Base-by-base conservation (phyloP, 108 stramenopile genomes). In the Nannochloropsis salina region DNA sequence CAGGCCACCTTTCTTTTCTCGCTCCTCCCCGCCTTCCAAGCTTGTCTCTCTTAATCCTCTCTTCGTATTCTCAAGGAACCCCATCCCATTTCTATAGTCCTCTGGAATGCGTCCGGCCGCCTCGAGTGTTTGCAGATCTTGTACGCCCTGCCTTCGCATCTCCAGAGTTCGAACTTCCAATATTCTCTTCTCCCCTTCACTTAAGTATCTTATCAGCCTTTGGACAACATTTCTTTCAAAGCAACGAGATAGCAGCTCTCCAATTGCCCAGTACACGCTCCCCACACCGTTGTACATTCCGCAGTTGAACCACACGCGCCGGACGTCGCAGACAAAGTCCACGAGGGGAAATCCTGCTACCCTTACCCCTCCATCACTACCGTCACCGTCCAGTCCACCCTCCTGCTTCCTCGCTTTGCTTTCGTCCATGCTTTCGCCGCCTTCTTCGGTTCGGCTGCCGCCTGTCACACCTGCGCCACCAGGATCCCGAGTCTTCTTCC, bases 281-380 rank as follows among this genome's bases (percentile, higher is more conserved):
- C n/a, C n/a, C 61, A n/a, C n/a, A n/a, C 61, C n/a, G 61, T 74
- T 74, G 61, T n/a, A 74, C 61, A 74, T 6, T 3, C 61, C 61
- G n/a, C 61, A 74, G 61, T 74, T 74, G 61, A 74, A 74, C 61
- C 61, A 74, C 61, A 74, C 61, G 15, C 61, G 61, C 61, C 61
- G 61, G 20, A 74, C 61, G n/a, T 74, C 61, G 61, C 61, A n/a
- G 20, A 74, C 61, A 6, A 74, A 74, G n/a, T 74, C 61, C 8
- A 74, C 61, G 20, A 74, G n/a, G 20, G 61, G 61, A 74, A 74
- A 74, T 6, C n/a, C 31, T 31, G 31, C 31, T 31, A 31, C 31
- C 31, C 31, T 31, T 31, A 31, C 31, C 31, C 31, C 31, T 31
- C 31, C 31, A 31, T 31, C 31, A 31, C 31, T 31, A 31, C 31